Evolutionary conservation across 2,329 filamentous ascomycete genomes (phyloP).

Genomic region (Chaetomiaceae sp.): DNA sequence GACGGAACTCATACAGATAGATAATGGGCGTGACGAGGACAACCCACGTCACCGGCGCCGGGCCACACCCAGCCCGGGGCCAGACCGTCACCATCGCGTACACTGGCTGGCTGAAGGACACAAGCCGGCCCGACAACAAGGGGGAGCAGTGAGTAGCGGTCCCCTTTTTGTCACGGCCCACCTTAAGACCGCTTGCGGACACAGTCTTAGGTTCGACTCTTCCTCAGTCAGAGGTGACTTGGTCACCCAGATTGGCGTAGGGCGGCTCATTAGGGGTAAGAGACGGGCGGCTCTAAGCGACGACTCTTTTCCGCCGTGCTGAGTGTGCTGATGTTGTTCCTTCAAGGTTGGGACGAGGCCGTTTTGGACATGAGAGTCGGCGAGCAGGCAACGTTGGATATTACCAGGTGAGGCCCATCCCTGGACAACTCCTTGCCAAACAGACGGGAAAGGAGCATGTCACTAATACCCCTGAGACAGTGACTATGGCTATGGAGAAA

Average conservation of each 20-base stretch:
- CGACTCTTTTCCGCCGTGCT: too few relatives aligned
- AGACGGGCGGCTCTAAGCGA: background rate
- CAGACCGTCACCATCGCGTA: conserved; percentile 85
- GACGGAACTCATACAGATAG: background rate
- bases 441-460: too few relatives aligned
- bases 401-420: conserved; percentile 58
- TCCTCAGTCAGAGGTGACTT: conserved; percentile 77
- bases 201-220: conserved; percentile 71
- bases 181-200: conserved; percentile 3
- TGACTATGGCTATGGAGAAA: conserved; percentile 61
- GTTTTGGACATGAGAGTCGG: conserved; percentile 82
- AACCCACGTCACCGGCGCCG: conserved; percentile 56
- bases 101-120: conserved; percentile 79
- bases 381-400: conserved; percentile 82
- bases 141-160: conserved; percentile 57
- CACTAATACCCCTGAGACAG: conserved; percentile 33
- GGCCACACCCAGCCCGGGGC: conserved; percentile 56
- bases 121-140: conserved; percentile 55
- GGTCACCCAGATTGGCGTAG: conserved; percentile 71
- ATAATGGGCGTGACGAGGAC: conserved; percentile 71
- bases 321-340: background rate
- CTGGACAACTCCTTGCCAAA: background rate
- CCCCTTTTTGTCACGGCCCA: background rate
- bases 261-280: conserved; percentile 79
- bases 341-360: conserved; percentile 75